Evolutionary conservation across 805 yeast genomes (phyloP), one percentile per base, ranked within the genome.

Genomic region (Teunomyces tritomae): DNA sequence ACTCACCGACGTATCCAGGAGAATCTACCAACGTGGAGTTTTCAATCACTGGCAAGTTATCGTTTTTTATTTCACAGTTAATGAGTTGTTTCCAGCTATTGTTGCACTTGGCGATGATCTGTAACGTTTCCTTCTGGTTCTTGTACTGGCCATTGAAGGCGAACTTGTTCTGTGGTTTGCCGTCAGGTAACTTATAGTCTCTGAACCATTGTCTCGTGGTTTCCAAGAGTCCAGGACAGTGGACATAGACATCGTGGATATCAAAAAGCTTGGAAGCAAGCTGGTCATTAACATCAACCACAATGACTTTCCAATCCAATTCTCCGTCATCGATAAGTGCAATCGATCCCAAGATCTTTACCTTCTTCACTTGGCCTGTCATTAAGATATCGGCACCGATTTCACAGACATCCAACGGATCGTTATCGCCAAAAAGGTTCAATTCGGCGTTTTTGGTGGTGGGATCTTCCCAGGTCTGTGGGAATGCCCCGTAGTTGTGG

Each of bases 401-500:
- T 61, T 92, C 99, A 62, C 96, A 84, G 40, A 91, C 91, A 62
- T 92, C 99, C 52, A 92, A 72, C 3, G 99, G 99, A 68, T 92
- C 99, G 62, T 89, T 88, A 70, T 92, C 99, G 51, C 99, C 99
- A 51, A 69, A 64, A 16, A 68, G 59, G 10, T 60, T 65, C 26
- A 81, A 62, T 73, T 83, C 67, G 71, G 59, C 67, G 46, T 65
- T 58, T 40, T 60, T 82, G 60, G 71, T 73, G 49, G 84, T 80
- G n/a, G 96, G 95, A 63, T 94, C 96, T 69, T 92, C 99, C 98
- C 98, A 92, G 3, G 98, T 92, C 72, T 88, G 96, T 13, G 96
- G 91, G 57, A 88, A 74, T 3, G 95, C 92, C 39, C 96, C 95
- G 62, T 89, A 89, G 68, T 89, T 89, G 66, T 85, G 91, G 47